Percentiles rank a stretch among this genome's conserved stretches.
phyloP scores from a whole-genome alignment of 164 flowering plant genomes.

The Macadamia tetraphylla region DNA sequence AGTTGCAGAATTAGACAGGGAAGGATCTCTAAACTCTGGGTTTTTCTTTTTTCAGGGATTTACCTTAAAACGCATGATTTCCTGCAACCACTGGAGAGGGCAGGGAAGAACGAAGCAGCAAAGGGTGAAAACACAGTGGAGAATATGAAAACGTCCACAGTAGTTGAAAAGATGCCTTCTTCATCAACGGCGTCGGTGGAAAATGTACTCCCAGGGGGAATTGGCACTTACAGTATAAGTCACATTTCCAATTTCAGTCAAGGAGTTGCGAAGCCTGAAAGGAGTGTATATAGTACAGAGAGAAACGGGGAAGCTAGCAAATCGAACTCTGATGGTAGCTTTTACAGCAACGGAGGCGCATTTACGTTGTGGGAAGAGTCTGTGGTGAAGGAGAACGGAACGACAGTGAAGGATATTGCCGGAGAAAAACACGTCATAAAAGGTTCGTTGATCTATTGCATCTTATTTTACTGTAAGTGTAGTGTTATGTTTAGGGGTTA shows the following conservation, averaged over 20 bases:
- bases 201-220: constrained; percentile 85
- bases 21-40: background rate
- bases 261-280: constrained; percentile 56
- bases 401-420: constrained; percentile 57
- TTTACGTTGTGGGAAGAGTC: constrained; percentile 89
- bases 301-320: constrained; percentile 39
- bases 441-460: constrained; percentile 33
- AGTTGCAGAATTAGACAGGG: background rate
- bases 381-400: constrained; percentile 34
- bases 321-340: constrained; percentile 45
- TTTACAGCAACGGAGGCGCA: constrained; percentile 54
- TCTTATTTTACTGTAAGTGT: no score
- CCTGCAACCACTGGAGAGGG: constrained; percentile 65
- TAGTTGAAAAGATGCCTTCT: constrained; percentile 36
- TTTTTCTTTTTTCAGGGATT: constrained; percentile 31
- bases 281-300: constrained; percentile 31
- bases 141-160: constrained; percentile 1
- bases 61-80: constrained; percentile 77
- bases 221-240: constrained; percentile 83
- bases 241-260: constrained; percentile 53
- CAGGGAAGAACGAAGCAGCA: constrained; percentile 27
- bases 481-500: no score
- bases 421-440: constrained; percentile 29
- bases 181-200: constrained; percentile 46
- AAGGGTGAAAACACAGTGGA: constrained; percentile 41